Percentiles rank a stretch among this genome's conserved stretches.
phyloP scores from a whole-genome alignment of 257 asterid species.

The Solanum rostratum region DNA sequence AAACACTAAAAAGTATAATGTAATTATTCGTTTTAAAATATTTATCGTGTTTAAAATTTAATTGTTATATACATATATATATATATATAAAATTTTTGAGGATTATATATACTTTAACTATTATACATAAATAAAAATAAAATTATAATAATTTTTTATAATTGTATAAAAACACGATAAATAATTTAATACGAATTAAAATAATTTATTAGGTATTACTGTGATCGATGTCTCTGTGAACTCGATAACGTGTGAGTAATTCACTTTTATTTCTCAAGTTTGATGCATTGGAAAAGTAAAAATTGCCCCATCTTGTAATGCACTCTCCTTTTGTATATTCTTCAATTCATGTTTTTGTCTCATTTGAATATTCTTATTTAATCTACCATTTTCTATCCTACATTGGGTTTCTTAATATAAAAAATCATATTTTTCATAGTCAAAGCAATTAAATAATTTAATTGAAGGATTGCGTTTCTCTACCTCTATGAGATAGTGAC shows the following conservation, averaged over 20 bases:
- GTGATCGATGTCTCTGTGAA: not conserved
- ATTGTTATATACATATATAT: not conserved
- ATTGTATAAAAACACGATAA: not conserved
- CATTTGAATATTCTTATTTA: not conserved
- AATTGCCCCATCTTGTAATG: not conserved
- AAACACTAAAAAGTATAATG: not conserved
- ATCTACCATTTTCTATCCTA: not conserved
- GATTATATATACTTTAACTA: not conserved
- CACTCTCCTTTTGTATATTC: not conserved
- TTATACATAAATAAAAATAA: not conserved
- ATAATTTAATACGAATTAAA: not conserved
- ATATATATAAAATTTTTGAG: not conserved
- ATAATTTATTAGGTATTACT: not conserved
- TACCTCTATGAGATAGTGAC: too few species aligned
- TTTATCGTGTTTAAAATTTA: not conserved
- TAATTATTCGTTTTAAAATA: not conserved
- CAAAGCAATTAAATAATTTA: not conserved
- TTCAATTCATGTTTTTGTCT: not conserved
- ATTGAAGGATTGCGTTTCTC: too few species aligned
- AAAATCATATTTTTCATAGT: not conserved
- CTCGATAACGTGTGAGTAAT: not conserved
- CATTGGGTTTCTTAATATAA: not conserved
- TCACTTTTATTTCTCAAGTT: not conserved
- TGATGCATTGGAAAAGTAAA: not conserved
- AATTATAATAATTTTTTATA: not conserved